Evolutionary conservation across 1,284 basidiomycete species (phyloP).

Genomic region (Rhodotorula sp.): DNA sequence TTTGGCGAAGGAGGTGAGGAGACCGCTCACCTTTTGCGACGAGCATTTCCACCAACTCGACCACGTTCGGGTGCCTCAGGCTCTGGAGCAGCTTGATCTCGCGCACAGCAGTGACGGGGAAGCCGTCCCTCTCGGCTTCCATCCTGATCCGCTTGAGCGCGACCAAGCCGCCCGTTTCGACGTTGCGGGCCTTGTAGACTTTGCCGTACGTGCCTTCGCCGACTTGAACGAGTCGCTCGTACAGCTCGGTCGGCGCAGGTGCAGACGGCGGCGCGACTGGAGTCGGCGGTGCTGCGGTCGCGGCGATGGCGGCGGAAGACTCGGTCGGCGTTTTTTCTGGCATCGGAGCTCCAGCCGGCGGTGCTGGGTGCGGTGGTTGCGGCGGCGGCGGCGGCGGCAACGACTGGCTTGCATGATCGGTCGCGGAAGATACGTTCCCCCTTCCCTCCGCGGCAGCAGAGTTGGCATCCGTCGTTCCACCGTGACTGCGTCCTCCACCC

Average conservation of each 20-base stretch:
- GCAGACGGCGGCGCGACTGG: not conserved
- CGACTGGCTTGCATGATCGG: too few species aligned
- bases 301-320: not conserved
- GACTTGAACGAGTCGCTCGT: conserved; percentile 87
- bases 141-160: conserved; percentile 97
- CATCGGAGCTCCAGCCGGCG: not conserved
- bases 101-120: conserved; percentile 97
- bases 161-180: conserved; percentile 69
- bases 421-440: too few species aligned
- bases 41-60: conserved; percentile 95
- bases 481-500: not conserved
- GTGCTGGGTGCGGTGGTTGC: too few species aligned
- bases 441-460: not conserved
- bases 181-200: conserved; percentile 94
- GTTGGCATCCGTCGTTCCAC: not conserved
- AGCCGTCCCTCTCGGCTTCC: conserved; percentile 96
- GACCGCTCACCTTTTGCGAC: conserved; percentile 78
- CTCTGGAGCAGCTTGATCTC: conserved; percentile 97
- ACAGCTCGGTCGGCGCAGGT: conserved; percentile 55
- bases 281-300: not conserved
- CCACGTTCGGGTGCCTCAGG: conserved; percentile 82
- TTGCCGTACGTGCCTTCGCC: conserved; percentile 99
- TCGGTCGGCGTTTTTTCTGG: not conserved
- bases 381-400: too few species aligned
- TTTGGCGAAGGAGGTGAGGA: not conserved